phyloP scores from a whole-genome alignment of 805 yeast genomes.

The Aciculoconidium aculeatum region DNA sequence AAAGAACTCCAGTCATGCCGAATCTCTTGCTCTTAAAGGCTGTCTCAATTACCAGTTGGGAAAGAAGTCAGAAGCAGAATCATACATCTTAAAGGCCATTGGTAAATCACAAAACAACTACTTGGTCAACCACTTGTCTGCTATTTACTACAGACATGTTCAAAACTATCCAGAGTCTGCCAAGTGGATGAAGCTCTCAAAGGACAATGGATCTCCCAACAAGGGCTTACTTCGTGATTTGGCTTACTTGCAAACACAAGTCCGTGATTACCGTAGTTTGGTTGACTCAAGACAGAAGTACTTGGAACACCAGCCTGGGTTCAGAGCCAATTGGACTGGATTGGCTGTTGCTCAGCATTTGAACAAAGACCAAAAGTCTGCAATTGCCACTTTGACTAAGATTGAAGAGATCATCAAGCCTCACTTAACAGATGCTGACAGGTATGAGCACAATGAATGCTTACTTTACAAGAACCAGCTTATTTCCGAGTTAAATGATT shows the following conservation, averaged over 20 bases:
- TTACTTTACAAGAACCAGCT: constrained; percentile 65
- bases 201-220: constrained; percentile 74
- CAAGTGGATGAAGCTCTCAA: constrained; percentile 68
- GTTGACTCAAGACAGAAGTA: constrained; percentile 59
- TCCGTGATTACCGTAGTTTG: constrained; percentile 63
- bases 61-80: constrained; percentile 57
- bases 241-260: constrained; percentile 72
- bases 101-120: constrained; percentile 50
- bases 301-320: constrained; percentile 71
- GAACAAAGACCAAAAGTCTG: constrained; percentile 58
- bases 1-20: constrained; percentile 71
- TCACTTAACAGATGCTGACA: constrained; percentile 58
- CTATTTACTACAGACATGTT: constrained; percentile 69
- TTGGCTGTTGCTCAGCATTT: constrained; percentile 82
- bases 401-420: constrained; percentile 73
- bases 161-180: constrained; percentile 72
- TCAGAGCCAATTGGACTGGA: constrained; percentile 86
- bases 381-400: constrained; percentile 65
- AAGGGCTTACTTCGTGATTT: constrained; percentile 77
- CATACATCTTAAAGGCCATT: constrained; percentile 56
- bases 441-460: constrained; percentile 78
- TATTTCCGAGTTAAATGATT: constrained; percentile 58
- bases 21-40: constrained; percentile 81
- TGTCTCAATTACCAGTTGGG: constrained; percentile 54
- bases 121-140: constrained; percentile 78